Conservation (phyloP, 2,329 filamentous ascomycete species). For the Ceratocystis destructans region DNA sequence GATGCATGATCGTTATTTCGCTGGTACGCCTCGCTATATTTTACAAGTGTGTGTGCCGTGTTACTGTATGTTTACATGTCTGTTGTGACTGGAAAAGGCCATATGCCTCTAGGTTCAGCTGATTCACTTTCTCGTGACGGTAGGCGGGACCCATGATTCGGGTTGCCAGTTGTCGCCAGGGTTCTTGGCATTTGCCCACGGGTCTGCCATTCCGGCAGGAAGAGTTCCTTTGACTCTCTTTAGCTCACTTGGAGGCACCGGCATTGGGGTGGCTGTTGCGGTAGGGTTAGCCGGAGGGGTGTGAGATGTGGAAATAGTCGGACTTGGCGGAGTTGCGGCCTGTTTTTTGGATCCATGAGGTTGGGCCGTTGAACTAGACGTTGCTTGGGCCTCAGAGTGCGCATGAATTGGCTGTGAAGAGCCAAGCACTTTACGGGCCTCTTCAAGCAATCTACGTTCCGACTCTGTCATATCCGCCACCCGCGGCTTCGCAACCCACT, state of each 20-base stretch:
- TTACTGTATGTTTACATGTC: neutral
- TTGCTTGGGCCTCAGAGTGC: neutral
- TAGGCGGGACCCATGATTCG: slow-evolving; percentile 42
- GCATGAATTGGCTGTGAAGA: neutral
- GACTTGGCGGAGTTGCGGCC: neutral
- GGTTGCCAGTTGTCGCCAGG: slow-evolving; percentile 57
- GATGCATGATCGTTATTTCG: neutral
- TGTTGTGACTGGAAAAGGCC: neutral
- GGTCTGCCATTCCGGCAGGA: slow-evolving; percentile 30
- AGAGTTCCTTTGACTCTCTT: slow-evolving; percentile 12
- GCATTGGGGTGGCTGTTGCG: neutral
- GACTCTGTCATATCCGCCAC: slow-evolving; percentile 31
- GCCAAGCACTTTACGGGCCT: slow-evolving; percentile 14
- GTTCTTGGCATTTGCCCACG: slow-evolving; percentile 43
- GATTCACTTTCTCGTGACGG: slow-evolving; percentile 25
- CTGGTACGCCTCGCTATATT: neutral
- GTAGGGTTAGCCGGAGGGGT: neutral
- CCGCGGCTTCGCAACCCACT: slow-evolving; percentile 48
- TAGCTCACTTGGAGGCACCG: neutral
- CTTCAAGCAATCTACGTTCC: slow-evolving; percentile 19
- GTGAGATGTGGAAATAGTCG: neutral
- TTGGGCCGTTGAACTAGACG: slow-evolving; percentile 17
- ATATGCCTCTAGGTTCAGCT: neutral
- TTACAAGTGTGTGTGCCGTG: neutral
- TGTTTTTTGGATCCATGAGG: neutral